phyloP scores from a whole-genome alignment of 495 filamentous ascomycete genomes.

The Penicillium verhagenii region DNA sequence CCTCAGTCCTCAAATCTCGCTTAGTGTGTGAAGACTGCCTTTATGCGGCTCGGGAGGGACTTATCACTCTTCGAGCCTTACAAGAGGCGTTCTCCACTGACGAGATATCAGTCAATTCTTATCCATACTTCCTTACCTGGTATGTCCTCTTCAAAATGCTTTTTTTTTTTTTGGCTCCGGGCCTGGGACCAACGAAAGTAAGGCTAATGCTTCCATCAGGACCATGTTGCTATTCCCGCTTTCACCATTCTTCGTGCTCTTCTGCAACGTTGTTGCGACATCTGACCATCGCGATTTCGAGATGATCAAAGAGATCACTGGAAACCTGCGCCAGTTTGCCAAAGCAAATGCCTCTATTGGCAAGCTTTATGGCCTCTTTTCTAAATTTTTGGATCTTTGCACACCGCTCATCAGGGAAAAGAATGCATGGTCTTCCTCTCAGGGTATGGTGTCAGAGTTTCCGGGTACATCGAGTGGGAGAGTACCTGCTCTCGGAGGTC shows the following conservation, averaged over 20 bases:
- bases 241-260: constrained; percentile 33
- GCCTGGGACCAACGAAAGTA: not conserved
- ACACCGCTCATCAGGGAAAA: constrained; percentile 18
- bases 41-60: constrained; percentile 24
- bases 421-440: not conserved
- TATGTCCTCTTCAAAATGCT: constrained; percentile 6
- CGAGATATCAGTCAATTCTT: constrained; percentile 20
- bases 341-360: constrained; percentile 24
- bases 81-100: constrained; percentile 21
- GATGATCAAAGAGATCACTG: constrained; percentile 29
- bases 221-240: constrained; percentile 33
- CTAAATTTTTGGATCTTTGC: constrained; percentile 30
- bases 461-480: not conserved
- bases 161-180: not conserved
- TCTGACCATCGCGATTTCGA: constrained; percentile 30
- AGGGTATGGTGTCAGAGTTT: not conserved
- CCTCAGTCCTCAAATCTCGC: constrained; percentile 22
- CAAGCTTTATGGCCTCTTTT: constrained; percentile 28
- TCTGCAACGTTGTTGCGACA: constrained; percentile 35
- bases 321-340: constrained; percentile 27
- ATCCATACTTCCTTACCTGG: constrained; percentile 35
- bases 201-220: constrained; percentile 11
- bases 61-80: constrained; percentile 22
- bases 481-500: not conserved
- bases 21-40: constrained; percentile 31